Percentiles rank a stretch among this genome's conserved stretches.
Conservation (phyloP, 2,329 filamentous ascomycete genomes). For the Huntiella omanensis region DNA sequence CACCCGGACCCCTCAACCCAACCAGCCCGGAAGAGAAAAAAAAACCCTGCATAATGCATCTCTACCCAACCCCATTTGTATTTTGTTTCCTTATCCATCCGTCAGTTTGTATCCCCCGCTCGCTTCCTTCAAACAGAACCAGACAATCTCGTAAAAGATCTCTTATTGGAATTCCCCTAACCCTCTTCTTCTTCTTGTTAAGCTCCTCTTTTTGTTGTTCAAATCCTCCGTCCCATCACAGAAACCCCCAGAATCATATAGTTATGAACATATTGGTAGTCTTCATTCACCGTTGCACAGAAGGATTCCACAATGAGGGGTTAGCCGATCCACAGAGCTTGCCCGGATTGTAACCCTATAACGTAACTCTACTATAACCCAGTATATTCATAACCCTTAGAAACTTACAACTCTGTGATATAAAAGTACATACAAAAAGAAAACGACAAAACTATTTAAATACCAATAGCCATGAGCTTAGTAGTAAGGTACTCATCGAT, state of each 20-base stretch:
- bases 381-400: not conserved
- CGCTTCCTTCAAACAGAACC: no score
- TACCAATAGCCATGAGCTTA: slow-evolving; percentile 34
- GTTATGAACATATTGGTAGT: no score
- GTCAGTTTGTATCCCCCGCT: no score
- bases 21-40: no score
- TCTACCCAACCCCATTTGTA: not conserved
- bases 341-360: not conserved
- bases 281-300: not conserved
- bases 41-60: not conserved
- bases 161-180: not conserved
- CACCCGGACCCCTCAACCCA: no score
- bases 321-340: not conserved
- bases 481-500: slow-evolving; percentile 60
- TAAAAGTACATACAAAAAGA: slow-evolving; percentile 1
- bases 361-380: not conserved
- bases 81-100: no score
- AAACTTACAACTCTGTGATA: not conserved
- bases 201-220: not conserved
- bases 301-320: not conserved
- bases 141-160: no score
- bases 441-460: not conserved
- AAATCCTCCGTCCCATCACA: not conserved
- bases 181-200: not conserved
- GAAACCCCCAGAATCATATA: no score